Evolutionary conservation across 1,139 yeast genomes (phyloP).

Genomic region (Nadsonia starkeyi-henricii): DNA sequence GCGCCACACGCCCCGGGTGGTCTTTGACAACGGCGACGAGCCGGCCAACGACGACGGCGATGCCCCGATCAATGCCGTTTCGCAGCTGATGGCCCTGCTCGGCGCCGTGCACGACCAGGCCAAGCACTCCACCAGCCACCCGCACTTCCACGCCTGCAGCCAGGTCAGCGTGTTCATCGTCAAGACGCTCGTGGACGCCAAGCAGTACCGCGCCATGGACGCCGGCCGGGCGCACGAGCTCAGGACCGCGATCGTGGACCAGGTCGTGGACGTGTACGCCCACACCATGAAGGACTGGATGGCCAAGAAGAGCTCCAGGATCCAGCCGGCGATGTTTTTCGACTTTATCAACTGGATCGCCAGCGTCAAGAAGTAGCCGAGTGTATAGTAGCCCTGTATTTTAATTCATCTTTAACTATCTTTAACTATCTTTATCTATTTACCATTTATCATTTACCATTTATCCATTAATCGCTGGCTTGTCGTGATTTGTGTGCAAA

Average conservation of each 20-base stretch:
- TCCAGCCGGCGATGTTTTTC: constrained; percentile 49
- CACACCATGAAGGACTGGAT: constrained; percentile 51
- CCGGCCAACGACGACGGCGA: not conserved
- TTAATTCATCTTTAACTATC: too few species aligned
- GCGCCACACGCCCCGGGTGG: constrained; percentile 10
- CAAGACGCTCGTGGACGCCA: constrained; percentile 33
- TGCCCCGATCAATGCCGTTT: not conserved
- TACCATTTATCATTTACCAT: too few species aligned
- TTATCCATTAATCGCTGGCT: too few species aligned
- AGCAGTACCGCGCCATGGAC: constrained; percentile 10
- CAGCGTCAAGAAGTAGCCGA: constrained; percentile 23
- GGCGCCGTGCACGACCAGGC: constrained; percentile 29
- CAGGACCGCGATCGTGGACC: constrained; percentile 5
- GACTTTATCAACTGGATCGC: constrained; percentile 76
- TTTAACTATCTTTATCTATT: too few species aligned
- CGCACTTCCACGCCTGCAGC: constrained; percentile 42
- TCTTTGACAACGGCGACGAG: constrained; percentile 1
- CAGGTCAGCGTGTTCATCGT: constrained; percentile 50
- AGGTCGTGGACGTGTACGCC: constrained; percentile 43
- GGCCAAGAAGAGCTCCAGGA: constrained; percentile 29
- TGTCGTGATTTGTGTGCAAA: too few species aligned
- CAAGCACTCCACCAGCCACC: constrained; percentile 32
- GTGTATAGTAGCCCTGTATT: not conserved
- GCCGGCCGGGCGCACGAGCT: not conserved
- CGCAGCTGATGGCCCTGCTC: constrained; percentile 10